A percentile compares a stretch with the other conserved stretches of the same genome.
These are phyloP conservation scores for Brassica carinata DNA, from an alignment of 345 rosid genomes.

Conservation along the genomic window DNA sequence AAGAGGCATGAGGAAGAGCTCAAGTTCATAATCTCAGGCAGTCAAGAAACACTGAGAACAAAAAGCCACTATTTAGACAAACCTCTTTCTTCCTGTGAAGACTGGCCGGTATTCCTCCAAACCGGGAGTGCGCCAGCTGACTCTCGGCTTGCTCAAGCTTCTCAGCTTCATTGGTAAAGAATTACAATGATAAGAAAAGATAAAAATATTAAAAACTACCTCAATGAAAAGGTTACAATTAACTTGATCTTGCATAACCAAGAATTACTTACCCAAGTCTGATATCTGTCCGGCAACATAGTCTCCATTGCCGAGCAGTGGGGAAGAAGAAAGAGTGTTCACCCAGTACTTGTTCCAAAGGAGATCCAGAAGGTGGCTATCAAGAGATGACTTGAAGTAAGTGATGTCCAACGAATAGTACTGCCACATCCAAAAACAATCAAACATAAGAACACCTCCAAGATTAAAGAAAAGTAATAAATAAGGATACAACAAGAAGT, in stretches of 20 bases:
- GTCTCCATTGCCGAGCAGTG: slow-evolving; percentile 96
- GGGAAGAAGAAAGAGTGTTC: slow-evolving; percentile 95
- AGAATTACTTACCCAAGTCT: slow-evolving; percentile 86
- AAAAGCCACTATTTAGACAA: slow-evolving; percentile 16
- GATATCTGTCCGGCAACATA: slow-evolving; percentile 98
- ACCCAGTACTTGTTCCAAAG: slow-evolving; percentile 99
- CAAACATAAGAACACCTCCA: slow-evolving; percentile 18
- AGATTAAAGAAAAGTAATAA: background rate
- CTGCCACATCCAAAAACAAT: slow-evolving; percentile 45
- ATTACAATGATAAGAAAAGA: slow-evolving; percentile 4
- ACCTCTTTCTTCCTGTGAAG: slow-evolving; percentile 92
- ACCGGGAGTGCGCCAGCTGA: slow-evolving; percentile 83
- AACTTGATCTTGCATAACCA: slow-evolving; percentile 9
- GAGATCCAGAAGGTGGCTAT: slow-evolving; percentile 92
- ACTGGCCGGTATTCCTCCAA: slow-evolving; percentile 67
- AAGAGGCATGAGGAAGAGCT: slow-evolving; percentile 13
- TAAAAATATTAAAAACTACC: background rate
- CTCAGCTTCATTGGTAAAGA: slow-evolving; percentile 66
- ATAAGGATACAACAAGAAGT: background rate
- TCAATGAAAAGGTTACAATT: background rate
- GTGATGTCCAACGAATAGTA: slow-evolving; percentile 93
- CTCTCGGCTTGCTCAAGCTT: slow-evolving; percentile 97
- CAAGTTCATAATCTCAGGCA: slow-evolving; percentile 8
- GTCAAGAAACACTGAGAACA: slow-evolving; percentile 22
- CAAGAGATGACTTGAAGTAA: slow-evolving; percentile 96